phyloP scores from a whole-genome alignment of 1,284 basidiomycete species.

The Boletus semigastroideus region DNA sequence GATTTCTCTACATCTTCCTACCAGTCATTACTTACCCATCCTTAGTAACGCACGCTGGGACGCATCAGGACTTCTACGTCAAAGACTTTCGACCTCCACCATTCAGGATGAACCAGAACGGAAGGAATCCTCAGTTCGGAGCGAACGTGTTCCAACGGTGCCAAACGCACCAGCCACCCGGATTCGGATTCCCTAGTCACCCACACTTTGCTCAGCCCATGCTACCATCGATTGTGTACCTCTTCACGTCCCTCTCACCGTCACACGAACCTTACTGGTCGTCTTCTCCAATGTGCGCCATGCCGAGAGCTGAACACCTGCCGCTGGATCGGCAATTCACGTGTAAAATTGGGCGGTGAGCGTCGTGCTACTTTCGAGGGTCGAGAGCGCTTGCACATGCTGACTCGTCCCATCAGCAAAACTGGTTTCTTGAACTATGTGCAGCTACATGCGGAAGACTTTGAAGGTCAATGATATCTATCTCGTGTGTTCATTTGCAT shows the following conservation, averaged over 20 bases:
- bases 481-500: background rate
- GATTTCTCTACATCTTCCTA: slow-evolving; percentile 5
- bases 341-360: slow-evolving; percentile 40
- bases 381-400: background rate
- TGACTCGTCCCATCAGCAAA: slow-evolving; percentile 21
- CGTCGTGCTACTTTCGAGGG: background rate
- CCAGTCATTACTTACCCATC: background rate
- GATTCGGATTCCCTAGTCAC: slow-evolving; percentile 9
- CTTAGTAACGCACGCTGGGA: slow-evolving; percentile 39
- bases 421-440: slow-evolving; percentile 33
- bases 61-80: slow-evolving; percentile 39
- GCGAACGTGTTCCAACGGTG: slow-evolving; percentile 15
- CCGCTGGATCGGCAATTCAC: slow-evolving; percentile 35
- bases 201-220: slow-evolving; percentile 17
- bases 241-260: slow-evolving; percentile 35
- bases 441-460: slow-evolving; percentile 31
- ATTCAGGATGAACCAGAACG: slow-evolving; percentile 15
- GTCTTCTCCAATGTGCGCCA: slow-evolving; percentile 31
- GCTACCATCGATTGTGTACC: slow-evolving; percentile 39
- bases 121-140: slow-evolving; percentile 6
- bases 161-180: slow-evolving; percentile 18
- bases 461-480: slow-evolving; percentile 14
- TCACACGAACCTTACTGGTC: slow-evolving; percentile 39
- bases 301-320: slow-evolving; percentile 19
- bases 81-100: slow-evolving; percentile 32